Conservation (phyloP, 2,329 filamentous ascomycete genomes). For the Phyllosticta paracitricarpa region DNA sequence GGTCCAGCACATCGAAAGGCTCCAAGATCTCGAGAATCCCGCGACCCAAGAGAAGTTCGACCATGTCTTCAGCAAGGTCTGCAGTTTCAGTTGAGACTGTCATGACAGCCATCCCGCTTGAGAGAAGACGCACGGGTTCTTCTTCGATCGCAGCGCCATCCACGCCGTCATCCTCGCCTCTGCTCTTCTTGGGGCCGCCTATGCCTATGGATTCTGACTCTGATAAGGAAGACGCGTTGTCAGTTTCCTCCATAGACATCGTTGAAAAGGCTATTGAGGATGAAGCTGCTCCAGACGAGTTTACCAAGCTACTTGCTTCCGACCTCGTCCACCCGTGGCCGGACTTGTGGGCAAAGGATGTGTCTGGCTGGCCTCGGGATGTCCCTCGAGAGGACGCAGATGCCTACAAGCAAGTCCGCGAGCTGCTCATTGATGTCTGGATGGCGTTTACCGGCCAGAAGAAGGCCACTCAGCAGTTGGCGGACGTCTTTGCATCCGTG, state of each 20-base stretch:
- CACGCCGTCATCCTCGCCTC: not conserved
- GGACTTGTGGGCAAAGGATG: not conserved
- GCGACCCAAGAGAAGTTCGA: not conserved
- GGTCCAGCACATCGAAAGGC: not conserved
- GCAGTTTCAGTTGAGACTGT: not conserved
- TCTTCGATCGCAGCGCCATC: too few species aligned
- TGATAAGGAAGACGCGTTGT: not conserved
- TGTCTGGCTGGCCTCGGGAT: not conserved
- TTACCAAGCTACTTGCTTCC: not conserved
- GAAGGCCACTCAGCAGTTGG: not conserved
- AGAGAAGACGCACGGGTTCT: not conserved
- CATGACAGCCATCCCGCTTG: not conserved
- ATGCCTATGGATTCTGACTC: not conserved
- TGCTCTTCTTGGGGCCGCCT: not conserved
- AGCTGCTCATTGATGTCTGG: not conserved
- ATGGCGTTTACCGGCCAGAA: conserved; percentile 2
- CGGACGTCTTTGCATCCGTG: not conserved
- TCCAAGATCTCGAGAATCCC: not conserved
- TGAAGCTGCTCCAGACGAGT: not conserved
- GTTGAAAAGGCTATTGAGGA: not conserved
- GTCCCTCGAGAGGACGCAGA: not conserved
- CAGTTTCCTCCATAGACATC: too few species aligned
- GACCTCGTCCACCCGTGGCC: conserved; percentile 2
- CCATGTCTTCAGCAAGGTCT: not conserved
- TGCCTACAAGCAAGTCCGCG: not conserved